Conservation (phyloP, 306 rosid genomes). For the Senna siamea region DNA sequence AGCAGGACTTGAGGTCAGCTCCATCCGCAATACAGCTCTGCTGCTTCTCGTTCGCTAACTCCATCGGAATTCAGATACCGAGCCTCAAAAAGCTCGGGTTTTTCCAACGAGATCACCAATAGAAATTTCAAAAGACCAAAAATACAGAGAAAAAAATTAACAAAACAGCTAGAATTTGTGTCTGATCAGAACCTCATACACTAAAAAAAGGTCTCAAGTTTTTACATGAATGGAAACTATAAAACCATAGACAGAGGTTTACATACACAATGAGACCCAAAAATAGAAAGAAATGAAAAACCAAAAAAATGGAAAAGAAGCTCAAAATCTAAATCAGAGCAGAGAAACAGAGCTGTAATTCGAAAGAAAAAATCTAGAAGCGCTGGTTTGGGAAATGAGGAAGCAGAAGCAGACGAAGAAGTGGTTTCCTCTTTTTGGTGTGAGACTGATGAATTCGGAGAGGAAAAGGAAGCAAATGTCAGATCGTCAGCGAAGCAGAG, state of each 20-base stretch:
- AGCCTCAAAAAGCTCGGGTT: conserved; percentile 61
- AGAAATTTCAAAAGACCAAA: conserved; percentile 28
- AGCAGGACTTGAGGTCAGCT: conserved; percentile 49
- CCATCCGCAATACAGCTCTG: conserved; percentile 44
- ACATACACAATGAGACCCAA: conserved; percentile 41
- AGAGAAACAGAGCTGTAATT: no score
- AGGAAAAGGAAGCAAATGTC: conserved; percentile 42
- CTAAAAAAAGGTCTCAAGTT: conserved; percentile 38
- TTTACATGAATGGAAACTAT: conserved; percentile 40
- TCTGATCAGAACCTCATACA: conserved; percentile 37
- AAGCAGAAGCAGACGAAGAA: conserved; percentile 30
- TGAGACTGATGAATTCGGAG: conserved; percentile 37
- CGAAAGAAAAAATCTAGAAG: conserved; percentile 7
- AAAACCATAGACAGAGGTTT: background rate
- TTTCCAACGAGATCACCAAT: conserved; percentile 36
- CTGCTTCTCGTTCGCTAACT: conserved; percentile 45
- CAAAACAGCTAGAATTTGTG: conserved; percentile 42
- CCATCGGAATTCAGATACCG: conserved; percentile 78
- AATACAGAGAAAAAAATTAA: background rate
- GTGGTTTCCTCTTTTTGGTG: conserved; percentile 31
- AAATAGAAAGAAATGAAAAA: background rate
- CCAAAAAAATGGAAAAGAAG: background rate
- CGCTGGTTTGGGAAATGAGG: conserved; percentile 35
- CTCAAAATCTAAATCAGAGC: conserved; percentile 39
- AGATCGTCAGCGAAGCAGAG: conserved; percentile 53